Conservation (phyloP, 345 rosid genomes). For the Streptanthus diversifolius region DNA sequence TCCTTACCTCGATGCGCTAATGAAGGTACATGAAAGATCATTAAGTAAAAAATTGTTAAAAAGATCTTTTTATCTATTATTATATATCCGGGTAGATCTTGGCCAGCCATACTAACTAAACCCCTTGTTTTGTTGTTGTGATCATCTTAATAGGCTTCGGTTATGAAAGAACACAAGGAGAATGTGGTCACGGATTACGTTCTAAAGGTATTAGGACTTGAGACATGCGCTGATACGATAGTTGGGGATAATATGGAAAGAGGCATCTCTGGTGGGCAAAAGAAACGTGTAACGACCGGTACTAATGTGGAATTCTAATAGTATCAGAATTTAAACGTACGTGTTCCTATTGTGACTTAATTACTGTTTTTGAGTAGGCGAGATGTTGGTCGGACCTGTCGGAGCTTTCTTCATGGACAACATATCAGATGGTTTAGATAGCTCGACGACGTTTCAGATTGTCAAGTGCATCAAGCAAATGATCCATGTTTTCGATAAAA, state of each 20-base stretch:
- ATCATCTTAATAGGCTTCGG: conserved; percentile 43
- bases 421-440: conserved; percentile 76
- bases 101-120: background rate
- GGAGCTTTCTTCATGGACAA: conserved; percentile 74
- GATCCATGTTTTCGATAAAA: conserved; percentile 50
- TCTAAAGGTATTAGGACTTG: conserved; percentile 62
- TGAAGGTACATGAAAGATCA: conserved; percentile 58
- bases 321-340: background rate
- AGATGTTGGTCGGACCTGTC: conserved; percentile 71
- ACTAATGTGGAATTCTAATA: background rate
- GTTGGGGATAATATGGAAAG: conserved; percentile 59
- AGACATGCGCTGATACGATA: conserved; percentile 59
- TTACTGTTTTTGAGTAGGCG: conserved; percentile 43
- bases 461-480: conserved; percentile 56
- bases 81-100: background rate
- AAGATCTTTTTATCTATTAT: background rate
- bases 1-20: conserved; percentile 72
- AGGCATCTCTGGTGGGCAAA: conserved; percentile 74
- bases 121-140: background rate
- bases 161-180: conserved; percentile 45
- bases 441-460: conserved; percentile 71
- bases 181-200: conserved; percentile 56
- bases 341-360: background rate
- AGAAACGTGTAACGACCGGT: conserved; percentile 71
- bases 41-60: background rate